These are phyloP conservation scores for Candida ovalis DNA, from an alignment of 805 yeast species.

Conservation along the genomic window DNA sequence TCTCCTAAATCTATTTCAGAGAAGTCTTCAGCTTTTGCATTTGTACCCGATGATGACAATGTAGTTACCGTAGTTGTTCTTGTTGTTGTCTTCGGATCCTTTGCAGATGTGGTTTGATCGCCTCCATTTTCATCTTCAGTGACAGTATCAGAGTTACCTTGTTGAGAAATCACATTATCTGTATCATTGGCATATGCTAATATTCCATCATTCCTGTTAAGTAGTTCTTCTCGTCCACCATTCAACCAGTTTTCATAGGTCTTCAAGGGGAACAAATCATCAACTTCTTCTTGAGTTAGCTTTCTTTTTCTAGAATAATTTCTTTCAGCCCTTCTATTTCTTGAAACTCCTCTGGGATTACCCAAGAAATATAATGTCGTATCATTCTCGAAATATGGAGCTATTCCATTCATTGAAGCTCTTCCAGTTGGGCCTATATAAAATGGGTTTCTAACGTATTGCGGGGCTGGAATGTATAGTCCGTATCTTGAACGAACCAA, in stretches of 20 bases:
- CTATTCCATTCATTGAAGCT: conserved; percentile 24
- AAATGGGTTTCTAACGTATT: conserved; percentile 21
- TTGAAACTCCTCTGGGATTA: conserved; percentile 6
- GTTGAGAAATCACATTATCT: conserved; percentile 27
- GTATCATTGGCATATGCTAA: conserved; percentile 36
- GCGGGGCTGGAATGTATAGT: conserved; percentile 39
- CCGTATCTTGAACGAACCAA: conserved; percentile 57
- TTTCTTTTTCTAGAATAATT: conserved; percentile 41
- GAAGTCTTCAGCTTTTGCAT: background rate
- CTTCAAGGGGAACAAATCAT: conserved; percentile 53
- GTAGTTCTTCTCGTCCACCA: conserved; percentile 55
- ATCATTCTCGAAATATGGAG: conserved; percentile 23
- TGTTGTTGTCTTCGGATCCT: background rate
- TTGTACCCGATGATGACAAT: background rate
- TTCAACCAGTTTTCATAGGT: conserved; percentile 58
- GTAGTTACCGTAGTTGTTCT: background rate
- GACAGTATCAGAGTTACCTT: background rate
- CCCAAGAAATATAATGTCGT: conserved; percentile 4
- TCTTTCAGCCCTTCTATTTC: conserved; percentile 32
- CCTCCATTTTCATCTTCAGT: background rate
- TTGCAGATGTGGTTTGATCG: background rate
- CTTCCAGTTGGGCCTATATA: conserved; percentile 23
- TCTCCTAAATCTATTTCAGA: conserved; percentile 16
- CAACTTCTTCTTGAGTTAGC: conserved; percentile 54
- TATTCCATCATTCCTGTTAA: conserved; percentile 37